Conservation (phyloP, 306 rosid genomes). For the Delonix regia region DNA sequence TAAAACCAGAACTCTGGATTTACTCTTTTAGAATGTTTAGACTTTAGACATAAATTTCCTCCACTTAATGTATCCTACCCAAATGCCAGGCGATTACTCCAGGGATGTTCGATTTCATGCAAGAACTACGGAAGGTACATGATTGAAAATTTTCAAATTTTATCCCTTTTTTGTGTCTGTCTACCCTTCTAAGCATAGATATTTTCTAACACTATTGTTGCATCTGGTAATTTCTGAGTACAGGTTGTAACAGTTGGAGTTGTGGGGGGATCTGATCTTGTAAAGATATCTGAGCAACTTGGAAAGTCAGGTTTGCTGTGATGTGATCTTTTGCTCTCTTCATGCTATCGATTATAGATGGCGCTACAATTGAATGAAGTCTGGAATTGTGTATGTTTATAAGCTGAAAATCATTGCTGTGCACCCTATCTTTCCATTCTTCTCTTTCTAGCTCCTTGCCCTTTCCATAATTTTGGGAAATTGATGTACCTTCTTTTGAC, state of each 20-base stretch:
- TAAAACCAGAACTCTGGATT: background rate
- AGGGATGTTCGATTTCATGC: constrained; percentile 64
- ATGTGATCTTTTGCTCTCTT: constrained; percentile 10
- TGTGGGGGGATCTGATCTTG: constrained; percentile 95
- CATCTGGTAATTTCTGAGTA: constrained; percentile 21
- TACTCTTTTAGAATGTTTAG: background rate
- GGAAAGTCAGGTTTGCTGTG: constrained; percentile 69
- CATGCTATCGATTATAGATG: constrained; percentile 12
- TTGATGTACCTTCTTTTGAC: background rate
- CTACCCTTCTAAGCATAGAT: background rate
- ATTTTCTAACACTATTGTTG: background rate
- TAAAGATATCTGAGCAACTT: constrained; percentile 92
- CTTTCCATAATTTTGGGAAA: background rate
- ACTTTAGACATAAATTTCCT: background rate
- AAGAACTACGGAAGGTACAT: constrained; percentile 70
- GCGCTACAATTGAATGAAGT: background rate
- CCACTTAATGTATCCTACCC: background rate
- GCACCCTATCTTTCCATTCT: background rate
- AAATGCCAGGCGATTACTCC: constrained; percentile 60
- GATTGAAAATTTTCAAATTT: background rate
- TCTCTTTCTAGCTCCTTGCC: background rate
- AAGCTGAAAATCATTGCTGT: background rate
- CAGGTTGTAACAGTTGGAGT: constrained; percentile 88
- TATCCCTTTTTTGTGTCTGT: background rate
- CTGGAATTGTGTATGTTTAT: constrained; percentile 10